Base-by-base conservation (phyloP, 2,329 filamentous ascomycete species). In the Fusarium sp. region DNA sequence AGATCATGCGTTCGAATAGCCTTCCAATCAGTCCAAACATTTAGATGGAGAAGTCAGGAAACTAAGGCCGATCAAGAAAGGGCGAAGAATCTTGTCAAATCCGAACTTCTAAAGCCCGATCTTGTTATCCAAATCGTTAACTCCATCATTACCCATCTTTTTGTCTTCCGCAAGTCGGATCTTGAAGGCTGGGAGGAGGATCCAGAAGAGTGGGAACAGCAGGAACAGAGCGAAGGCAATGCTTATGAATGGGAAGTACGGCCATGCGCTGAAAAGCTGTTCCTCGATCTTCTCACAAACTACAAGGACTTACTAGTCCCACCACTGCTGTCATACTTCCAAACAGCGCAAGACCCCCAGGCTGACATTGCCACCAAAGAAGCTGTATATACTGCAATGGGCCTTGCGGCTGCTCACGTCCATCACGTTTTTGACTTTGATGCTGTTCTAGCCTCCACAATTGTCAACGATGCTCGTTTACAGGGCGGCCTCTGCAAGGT, bases 141-240 rank as follows among this genome's bases (percentile, higher is more conserved):
- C 70, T 85, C 91, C 14, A 89, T 97, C 59, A 92, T 99, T 54
- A 93, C 92, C 2, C 90, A 92, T 73, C 93, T 97, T 72, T 96
- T 99, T 77, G 87, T 96, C 40, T 96, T 98, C 78, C 89, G 93
- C 34, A 88, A 92, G 63, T 89, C 89, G 54, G 96, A 99, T 79
- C 87, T 98, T 2, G 90, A 93, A 66, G 92, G 93, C 61, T 99
- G 96, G 96, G 92, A 97, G 77, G 92, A 97, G 76, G 94, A 97
- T 61, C 93, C 95, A 0, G 93, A 99, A 78, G 94, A 97, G 56
- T 99, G 96, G 94, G 95, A 98, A 79, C 90, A 92, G 69, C 90
- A 91, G 74, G 94, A 98, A 82, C 93, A 97, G 75, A 92, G 91
- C 64, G 89, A 93, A 63, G 90, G 92, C 37, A 92, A 93, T 72